A percentile compares a stretch with the other conserved stretches of the same genome.
These are phyloP conservation scores for Ganoderma meredithae DNA, from an alignment of 1,284 basidiomycete genomes.

Conservation along the genomic window DNA sequence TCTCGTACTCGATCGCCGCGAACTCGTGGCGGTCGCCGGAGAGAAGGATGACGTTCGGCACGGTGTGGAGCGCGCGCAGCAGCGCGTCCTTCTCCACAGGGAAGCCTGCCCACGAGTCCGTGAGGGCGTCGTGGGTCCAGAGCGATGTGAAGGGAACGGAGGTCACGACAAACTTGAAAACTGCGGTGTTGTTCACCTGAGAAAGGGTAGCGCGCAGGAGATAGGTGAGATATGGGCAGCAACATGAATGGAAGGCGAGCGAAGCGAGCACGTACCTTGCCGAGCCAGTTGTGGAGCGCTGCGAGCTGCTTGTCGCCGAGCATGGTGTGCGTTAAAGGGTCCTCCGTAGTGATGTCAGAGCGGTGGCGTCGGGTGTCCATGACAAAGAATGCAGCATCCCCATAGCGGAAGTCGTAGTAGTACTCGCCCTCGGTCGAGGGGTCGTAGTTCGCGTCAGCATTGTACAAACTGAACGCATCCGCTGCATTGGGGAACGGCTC, in stretches of 20 bases:
- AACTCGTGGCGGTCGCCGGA: slow-evolving; percentile 85
- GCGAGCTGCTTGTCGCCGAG: slow-evolving; percentile 75
- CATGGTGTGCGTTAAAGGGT: slow-evolving; percentile 63
- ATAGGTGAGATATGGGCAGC: neutral
- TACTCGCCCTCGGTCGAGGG: slow-evolving; percentile 53
- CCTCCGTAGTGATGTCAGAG: slow-evolving; percentile 52
- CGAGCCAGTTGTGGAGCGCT: slow-evolving; percentile 72
- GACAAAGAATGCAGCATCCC: slow-evolving; percentile 82
- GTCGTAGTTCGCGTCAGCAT: slow-evolving; percentile 72
- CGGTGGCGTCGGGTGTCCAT: slow-evolving; percentile 80
- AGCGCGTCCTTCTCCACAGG: slow-evolving; percentile 66
- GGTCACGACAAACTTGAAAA: slow-evolving; percentile 84
- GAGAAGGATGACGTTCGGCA: slow-evolving; percentile 77
- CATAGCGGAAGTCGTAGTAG: slow-evolving; percentile 74
- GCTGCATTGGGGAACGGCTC: slow-evolving; percentile 67
- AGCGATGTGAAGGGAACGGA: slow-evolving; percentile 83
- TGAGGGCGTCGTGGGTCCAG: slow-evolving; percentile 74
- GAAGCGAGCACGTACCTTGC: slow-evolving; percentile 46
- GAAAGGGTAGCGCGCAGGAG: neutral
- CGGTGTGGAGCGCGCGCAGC: slow-evolving; percentile 64
- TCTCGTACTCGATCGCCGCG: slow-evolving; percentile 71
- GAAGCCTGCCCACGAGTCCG: slow-evolving; percentile 80
- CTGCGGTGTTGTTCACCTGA: slow-evolving; percentile 75
- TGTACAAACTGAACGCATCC: slow-evolving; percentile 72
- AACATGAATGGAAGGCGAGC: neutral